Conservation (phyloP, 768 basidiomycete species). For the Tulasnella sp. region DNA sequence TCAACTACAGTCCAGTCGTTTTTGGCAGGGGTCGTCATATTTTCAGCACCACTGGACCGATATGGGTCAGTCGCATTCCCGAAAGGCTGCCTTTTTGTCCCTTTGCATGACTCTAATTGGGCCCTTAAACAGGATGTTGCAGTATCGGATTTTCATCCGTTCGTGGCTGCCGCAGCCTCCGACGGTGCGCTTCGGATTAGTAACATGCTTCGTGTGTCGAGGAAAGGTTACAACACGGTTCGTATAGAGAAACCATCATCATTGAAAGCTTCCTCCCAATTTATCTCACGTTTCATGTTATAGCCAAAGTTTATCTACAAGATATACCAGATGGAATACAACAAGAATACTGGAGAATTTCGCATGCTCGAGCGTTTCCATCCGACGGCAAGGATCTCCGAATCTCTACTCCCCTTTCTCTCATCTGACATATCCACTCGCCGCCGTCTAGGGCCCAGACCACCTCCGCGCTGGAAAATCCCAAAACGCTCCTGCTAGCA, state of each 20-base stretch:
- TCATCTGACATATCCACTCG: conserved; percentile 41
- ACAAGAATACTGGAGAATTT: conserved; percentile 60
- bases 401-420: background rate
- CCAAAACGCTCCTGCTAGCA: conserved; percentile 35
- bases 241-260: conserved; percentile 28
- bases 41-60: conserved; percentile 66
- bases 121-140: conserved; percentile 35
- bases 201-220: conserved; percentile 57
- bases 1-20: conserved; percentile 62
- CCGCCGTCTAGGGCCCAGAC: conserved; percentile 31
- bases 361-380: conserved; percentile 84
- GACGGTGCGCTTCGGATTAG: conserved; percentile 78
- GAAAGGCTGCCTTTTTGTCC: background rate
- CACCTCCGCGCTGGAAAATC: conserved; percentile 6
- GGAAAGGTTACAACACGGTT: conserved; percentile 66
- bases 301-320: conserved; percentile 73
- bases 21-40: conserved; percentile 65
- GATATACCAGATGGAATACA: conserved; percentile 84
- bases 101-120: background rate
- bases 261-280: background rate
- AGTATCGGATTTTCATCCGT: conserved; percentile 80
- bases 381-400: conserved; percentile 46
- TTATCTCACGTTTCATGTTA: background rate
- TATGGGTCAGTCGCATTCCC: conserved; percentile 56
- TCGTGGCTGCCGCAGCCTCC: conserved; percentile 69